Conservation (phyloP, 2,329 filamentous ascomycete species). For the Remersonia thermophila region DNA sequence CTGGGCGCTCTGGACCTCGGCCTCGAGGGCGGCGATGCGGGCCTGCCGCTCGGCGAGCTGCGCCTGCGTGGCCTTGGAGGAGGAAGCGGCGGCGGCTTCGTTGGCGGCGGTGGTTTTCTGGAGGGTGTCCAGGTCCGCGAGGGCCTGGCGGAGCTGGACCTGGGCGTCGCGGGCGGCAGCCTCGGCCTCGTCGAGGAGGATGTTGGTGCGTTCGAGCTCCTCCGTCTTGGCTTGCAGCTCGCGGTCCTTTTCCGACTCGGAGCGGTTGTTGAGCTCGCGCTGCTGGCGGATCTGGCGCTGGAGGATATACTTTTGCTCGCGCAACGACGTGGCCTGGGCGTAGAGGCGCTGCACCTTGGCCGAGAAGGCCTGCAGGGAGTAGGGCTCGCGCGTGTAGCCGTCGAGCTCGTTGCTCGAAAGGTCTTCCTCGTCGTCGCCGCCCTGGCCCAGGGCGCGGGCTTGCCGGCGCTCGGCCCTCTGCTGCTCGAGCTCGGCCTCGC, state of each 20-base stretch:
- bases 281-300: slow-evolving; percentile 92
- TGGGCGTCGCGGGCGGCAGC: slow-evolving; percentile 28
- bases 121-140: slow-evolving; percentile 34
- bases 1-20: slow-evolving; percentile 28
- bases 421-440: slow-evolving; percentile 40
- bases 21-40: slow-evolving; percentile 32
- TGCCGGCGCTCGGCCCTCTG: slow-evolving; percentile 41
- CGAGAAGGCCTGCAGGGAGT: slow-evolving; percentile 65
- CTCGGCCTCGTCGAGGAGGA: slow-evolving; percentile 22
- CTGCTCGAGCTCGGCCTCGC: slow-evolving; percentile 42
- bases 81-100: slow-evolving; percentile 19
- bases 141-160: slow-evolving; percentile 35
- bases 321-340: slow-evolving; percentile 60
- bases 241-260: slow-evolving; percentile 57
- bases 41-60: slow-evolving; percentile 32
- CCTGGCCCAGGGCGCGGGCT: slow-evolving; percentile 41
- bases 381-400: slow-evolving; percentile 45
- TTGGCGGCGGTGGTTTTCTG: slow-evolving; percentile 21
- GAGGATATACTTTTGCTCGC: slow-evolving; percentile 80
- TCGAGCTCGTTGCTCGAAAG: slow-evolving; percentile 47
- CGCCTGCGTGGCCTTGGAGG: slow-evolving; percentile 26
- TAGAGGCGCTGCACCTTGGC: slow-evolving; percentile 70
- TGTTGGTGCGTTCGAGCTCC: slow-evolving; percentile 34
- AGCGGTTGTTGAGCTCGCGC: slow-evolving; percentile 80
- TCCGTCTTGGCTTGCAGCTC: slow-evolving; percentile 47